Evolutionary conservation across 148 eudicot species (phyloP).

Genomic region (Diospyros lotus): DNA sequence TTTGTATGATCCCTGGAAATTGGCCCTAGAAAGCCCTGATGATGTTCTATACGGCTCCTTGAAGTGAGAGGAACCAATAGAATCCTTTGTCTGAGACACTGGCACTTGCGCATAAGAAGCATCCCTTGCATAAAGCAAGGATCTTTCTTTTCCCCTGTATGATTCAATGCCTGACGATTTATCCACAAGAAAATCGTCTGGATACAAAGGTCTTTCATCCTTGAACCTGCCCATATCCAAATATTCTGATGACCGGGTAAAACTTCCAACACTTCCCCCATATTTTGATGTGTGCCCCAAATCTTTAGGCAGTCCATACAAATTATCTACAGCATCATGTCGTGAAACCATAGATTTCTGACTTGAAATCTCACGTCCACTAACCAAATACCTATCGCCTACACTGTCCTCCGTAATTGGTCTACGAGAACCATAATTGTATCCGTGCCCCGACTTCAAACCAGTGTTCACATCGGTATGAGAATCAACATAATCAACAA

Average conservation of each 20-base stretch:
- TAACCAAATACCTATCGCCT: constrained; percentile 21
- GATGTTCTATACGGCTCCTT: constrained; percentile 28
- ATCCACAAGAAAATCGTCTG: constrained; percentile 15
- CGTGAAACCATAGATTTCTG: constrained; percentile 17
- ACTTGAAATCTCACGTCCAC: constrained; percentile 15
- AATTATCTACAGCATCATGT: constrained; percentile 8
- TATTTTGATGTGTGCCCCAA: constrained; percentile 18
- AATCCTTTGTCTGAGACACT: constrained; percentile 24
- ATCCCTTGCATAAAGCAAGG: constrained; percentile 20
- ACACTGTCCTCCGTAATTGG: constrained; percentile 15
- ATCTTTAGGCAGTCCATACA: constrained; percentile 18
- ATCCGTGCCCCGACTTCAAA: constrained; percentile 6
- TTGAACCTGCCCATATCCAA: constrained; percentile 18
- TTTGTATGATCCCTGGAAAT: constrained; percentile 12
- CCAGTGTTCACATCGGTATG: constrained; percentile 1
- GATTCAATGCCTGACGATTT: constrained; percentile 17
- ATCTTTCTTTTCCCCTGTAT: constrained; percentile 25
- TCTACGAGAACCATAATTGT: constrained; percentile 12
- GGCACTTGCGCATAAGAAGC: constrained; percentile 16
- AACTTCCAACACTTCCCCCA: constrained; percentile 21
- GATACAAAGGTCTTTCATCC: constrained; percentile 28
- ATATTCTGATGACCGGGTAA: constrained; percentile 16
- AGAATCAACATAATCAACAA: constrained; percentile 15
- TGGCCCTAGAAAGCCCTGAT: constrained; percentile 23
- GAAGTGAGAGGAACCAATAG: constrained; percentile 20